Percentiles rank a stretch among this genome's conserved stretches.
Evolutionary conservation across 2,329 filamentous ascomycete species (phyloP).

Genomic region (Verticillium nonalfalfae): DNA sequence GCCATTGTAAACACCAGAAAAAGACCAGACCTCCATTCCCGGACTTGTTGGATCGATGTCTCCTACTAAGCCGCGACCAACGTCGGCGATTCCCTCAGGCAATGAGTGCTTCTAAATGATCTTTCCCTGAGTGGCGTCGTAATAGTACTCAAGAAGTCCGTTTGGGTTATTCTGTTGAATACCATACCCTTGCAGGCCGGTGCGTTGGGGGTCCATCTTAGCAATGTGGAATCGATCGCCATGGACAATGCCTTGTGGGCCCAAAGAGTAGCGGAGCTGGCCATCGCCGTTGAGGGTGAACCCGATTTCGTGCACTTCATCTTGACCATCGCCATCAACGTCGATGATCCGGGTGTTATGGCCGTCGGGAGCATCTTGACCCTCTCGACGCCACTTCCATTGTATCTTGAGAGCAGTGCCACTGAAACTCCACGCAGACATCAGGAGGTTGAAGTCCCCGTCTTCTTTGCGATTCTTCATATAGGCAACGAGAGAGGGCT

Average conservation of each 20-base stretch:
- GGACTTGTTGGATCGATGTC: slow-evolving; percentile 14
- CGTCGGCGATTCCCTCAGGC: slow-evolving; percentile 1
- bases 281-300: slow-evolving; percentile 16
- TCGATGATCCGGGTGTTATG: slow-evolving; percentile 17
- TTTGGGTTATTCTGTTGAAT: slow-evolving; percentile 14
- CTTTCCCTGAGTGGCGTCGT: slow-evolving; percentile 10
- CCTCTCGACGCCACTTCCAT: slow-evolving; percentile 14
- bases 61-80: slow-evolving; percentile 13
- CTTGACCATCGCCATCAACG: slow-evolving; percentile 12
- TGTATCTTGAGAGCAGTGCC: slow-evolving; percentile 8
- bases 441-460: slow-evolving; percentile 7
- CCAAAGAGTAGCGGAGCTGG: slow-evolving; percentile 11
- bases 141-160: slow-evolving; percentile 15
- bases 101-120: slow-evolving; percentile 13
- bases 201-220: slow-evolving; percentile 14
- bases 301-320: slow-evolving; percentile 14
- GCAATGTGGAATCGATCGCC: slow-evolving; percentile 16
- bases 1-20: slow-evolving; percentile 14
- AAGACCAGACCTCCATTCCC: slow-evolving; percentile 16
- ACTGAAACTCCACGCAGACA: slow-evolving; percentile 13
- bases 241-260: slow-evolving; percentile 11
- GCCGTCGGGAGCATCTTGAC: slow-evolving; percentile 10
- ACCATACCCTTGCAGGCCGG: slow-evolving; percentile 13
- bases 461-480: slow-evolving; percentile 13
- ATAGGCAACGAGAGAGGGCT: slow-evolving; percentile 11